Evolutionary conservation across 163 green algal species (phyloP), one percentile per base, ranked within the genome.

Genomic region (Chlorella variabilis): DNA sequence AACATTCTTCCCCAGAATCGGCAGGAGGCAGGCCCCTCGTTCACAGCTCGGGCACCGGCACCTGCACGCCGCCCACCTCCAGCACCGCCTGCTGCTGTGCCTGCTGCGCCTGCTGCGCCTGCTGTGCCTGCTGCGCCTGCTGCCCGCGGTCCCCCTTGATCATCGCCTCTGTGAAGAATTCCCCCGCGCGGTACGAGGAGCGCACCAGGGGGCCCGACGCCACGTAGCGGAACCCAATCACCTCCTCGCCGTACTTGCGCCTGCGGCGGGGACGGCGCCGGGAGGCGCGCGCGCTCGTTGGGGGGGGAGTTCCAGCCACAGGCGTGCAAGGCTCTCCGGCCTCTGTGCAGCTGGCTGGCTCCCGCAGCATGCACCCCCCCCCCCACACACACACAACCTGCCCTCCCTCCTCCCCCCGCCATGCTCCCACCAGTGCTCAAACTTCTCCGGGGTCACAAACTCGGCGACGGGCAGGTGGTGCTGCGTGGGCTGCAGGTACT

Each of bases 401-500:
- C 48, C 25, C 18, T 34, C 45, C 11, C 45, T 54, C 11, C 45
- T 23, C 11, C 45, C 45, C 45, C 15, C 11, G 45, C 45, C 15
- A 15, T n/a, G 45, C 21, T 3, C 80, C 20, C 71, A 85, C 85
- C 95, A 99, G 75, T 94, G 77, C 66, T 98, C 93, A 84, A 99
- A 99, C 81, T 94, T 93, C 78, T 98, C 95, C 0, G 96, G 96
- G 0, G 92, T 91, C 17, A 98, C 92, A 59, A 92, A 97, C 74
- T 97, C 92, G 17, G 79, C 75, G 0, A 98, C 96, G 13, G 86
- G 77, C 62, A 98, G 86, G 86, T 98, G 96, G 31, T 90, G 77
- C 1, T 88, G 87, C 7, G 96, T 98, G 58, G 96, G 96, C 91
- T 98, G 91, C 80, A 99, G 90, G 89, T 99, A 99, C 88, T 99